These are phyloP conservation scores for Solanum tarapatanum DNA, from an alignment of 257 asterid genomes.

Conservation along the genomic window DNA sequence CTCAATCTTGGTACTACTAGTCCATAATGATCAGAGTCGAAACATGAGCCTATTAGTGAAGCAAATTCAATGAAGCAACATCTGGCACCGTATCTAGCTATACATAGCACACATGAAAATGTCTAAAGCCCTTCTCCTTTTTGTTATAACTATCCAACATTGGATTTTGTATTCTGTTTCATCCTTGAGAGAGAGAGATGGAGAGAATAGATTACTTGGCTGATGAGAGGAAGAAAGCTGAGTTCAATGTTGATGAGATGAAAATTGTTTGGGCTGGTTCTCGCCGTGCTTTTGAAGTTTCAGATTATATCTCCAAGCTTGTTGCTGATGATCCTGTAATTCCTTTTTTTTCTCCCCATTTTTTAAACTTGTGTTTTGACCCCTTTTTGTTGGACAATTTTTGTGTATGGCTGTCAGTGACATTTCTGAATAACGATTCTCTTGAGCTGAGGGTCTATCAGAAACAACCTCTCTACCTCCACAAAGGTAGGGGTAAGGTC, in stretches of 20 bases:
- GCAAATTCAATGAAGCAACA: background rate
- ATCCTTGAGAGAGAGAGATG: constrained; percentile 15
- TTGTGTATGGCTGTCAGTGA: background rate
- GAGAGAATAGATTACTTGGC: constrained; percentile 62
- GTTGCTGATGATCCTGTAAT: constrained; percentile 88
- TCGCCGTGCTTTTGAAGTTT: constrained; percentile 38
- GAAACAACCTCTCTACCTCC: background rate
- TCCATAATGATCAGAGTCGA: background rate
- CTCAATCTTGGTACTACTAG: background rate
- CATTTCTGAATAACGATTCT: background rate
- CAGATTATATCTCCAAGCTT: constrained; percentile 90
- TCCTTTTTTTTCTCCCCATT: background rate
- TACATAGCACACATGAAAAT: background rate
- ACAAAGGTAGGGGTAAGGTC: background rate
- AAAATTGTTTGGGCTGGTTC: constrained; percentile 98
- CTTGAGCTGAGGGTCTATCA: background rate
- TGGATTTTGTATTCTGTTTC: background rate
- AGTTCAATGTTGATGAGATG: constrained; percentile 76
- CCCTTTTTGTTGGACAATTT: background rate
- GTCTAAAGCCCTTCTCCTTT: background rate
- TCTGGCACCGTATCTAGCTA: background rate
- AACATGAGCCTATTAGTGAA: background rate
- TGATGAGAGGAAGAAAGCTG: constrained; percentile 77
- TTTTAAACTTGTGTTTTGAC: background rate
- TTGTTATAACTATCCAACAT: background rate